phyloP scores from a whole-genome alignment of 306 rosid species.

The Neltuma alba region DNA sequence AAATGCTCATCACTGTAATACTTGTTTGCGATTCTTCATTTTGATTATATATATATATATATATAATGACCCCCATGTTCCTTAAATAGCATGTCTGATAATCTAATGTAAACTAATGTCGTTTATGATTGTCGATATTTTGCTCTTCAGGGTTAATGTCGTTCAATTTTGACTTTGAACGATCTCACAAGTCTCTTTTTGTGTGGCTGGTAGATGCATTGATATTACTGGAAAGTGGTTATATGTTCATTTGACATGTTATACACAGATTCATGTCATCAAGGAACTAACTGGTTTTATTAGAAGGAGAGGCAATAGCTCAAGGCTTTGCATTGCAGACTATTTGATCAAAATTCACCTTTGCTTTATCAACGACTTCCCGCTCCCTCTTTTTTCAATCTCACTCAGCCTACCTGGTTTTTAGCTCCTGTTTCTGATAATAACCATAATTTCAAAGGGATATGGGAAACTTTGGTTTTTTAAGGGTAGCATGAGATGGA shows the following conservation, averaged over 20 bases:
- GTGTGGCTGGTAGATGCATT: background rate
- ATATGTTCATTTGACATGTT: background rate
- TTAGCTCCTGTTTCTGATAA: background rate
- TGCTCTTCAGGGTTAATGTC: background rate
- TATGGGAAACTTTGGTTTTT: background rate
- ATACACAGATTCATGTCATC: background rate
- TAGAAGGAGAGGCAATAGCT: background rate
- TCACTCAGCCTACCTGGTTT: background rate
- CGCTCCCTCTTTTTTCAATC: background rate
- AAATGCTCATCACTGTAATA: background rate
- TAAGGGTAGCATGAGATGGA: slow-evolving; percentile 5
- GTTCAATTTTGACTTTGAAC: background rate
- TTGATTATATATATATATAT: too few relatives aligned
- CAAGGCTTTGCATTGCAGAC: background rate
- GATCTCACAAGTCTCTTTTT: background rate
- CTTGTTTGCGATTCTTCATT: background rate
- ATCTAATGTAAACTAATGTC: background rate
- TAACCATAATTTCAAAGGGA: background rate
- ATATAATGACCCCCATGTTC: background rate
- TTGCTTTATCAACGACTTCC: background rate
- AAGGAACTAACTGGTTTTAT: background rate
- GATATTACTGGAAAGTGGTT: background rate
- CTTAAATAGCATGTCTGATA: background rate
- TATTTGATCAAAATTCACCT: background rate
- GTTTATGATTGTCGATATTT: background rate